Evolutionary conservation across 495 filamentous ascomycete genomes (phyloP).

Genomic region (Articulospora tetracladia): DNA sequence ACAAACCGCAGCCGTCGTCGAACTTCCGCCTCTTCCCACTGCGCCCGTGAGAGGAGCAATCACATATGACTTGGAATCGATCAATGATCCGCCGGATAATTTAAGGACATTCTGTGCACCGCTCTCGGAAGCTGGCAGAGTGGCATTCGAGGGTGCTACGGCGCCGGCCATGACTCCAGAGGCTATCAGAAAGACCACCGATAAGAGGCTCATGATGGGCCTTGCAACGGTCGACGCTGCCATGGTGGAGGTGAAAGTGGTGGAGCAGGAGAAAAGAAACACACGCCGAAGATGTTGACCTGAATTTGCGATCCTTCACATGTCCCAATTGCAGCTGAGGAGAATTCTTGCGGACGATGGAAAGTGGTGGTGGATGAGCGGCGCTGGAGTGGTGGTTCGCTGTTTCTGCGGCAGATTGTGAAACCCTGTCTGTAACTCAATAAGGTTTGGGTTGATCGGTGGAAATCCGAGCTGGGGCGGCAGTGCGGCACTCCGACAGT

Average conservation of each 20-base stretch:
- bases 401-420: not conserved
- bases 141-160: conserved; percentile 17
- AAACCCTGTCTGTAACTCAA: not conserved
- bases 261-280: conserved; percentile 9
- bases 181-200: conserved; percentile 1
- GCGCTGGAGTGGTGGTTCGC: not conserved
- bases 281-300: not conserved
- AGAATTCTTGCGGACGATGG: not conserved
- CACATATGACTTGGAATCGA: not conserved
- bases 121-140: conserved; percentile 13
- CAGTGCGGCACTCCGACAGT: not conserved
- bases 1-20: conserved; percentile 9
- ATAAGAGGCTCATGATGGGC: conserved; percentile 14
- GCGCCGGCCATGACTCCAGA: conserved; percentile 12
- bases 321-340: not conserved
- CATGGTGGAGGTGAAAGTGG: too few species aligned
- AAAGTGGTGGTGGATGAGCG: not conserved
- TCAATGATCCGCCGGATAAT: not conserved
- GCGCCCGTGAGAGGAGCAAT: conserved; percentile 19
- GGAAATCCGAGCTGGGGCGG: not conserved
- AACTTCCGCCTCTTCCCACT: conserved; percentile 16
- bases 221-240: conserved; percentile 24
- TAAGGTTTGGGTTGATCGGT: not conserved
- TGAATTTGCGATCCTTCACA: not conserved
- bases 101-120: conserved; percentile 2